These are phyloP conservation scores for Lizonia empirigonia DNA, from an alignment of 2,329 filamentous ascomycete genomes.

Conservation along the genomic window DNA sequence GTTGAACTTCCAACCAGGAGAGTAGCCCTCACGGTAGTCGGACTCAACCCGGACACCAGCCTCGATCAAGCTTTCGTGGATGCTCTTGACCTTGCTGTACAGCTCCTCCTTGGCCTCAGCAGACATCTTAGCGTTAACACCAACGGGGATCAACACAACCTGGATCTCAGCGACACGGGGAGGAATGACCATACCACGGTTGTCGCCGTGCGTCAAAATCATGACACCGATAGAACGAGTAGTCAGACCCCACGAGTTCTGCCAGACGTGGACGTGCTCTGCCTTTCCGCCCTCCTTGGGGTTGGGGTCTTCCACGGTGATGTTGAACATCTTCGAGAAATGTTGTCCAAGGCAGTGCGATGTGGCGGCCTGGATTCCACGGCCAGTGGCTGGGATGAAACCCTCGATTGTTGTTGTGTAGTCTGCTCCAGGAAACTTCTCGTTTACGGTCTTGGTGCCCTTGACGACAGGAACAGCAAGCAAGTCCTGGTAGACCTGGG, in stretches of 20 bases:
- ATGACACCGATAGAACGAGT: slow-evolving; percentile 98
- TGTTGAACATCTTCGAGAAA: slow-evolving; percentile 99
- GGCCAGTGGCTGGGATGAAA: slow-evolving; percentile 93
- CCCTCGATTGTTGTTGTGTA: slow-evolving; percentile 98
- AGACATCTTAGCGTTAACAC: slow-evolving; percentile 72
- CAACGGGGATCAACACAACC: slow-evolving; percentile 86
- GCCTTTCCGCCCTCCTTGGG: slow-evolving; percentile 66
- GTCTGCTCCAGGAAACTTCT: slow-evolving; percentile 95
- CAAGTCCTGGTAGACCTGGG: slow-evolving; percentile 88
- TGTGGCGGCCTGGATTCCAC: slow-evolving; percentile 95
- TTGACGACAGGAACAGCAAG: slow-evolving; percentile 94
- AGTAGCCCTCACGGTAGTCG: slow-evolving; percentile 85
- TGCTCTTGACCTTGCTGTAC: slow-evolving; percentile 73
- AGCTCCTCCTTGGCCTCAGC: slow-evolving; percentile 79
- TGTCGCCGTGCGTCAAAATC: slow-evolving; percentile 97
- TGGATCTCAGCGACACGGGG: slow-evolving; percentile 88
- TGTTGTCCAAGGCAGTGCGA: slow-evolving; percentile 96
- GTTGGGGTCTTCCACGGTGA: slow-evolving; percentile 90
- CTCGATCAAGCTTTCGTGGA: slow-evolving; percentile 71
- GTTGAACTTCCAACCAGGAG: slow-evolving; percentile 97
- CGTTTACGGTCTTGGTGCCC: slow-evolving; percentile 93
- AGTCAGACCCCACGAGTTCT: slow-evolving; percentile 98
- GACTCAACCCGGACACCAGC: slow-evolving; percentile 78
- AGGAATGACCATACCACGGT: slow-evolving; percentile 92
- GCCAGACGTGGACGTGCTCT: slow-evolving; percentile 85